Evolutionary conservation across 2,329 filamentous ascomycete species (phyloP), one percentile per base, ranked within the genome.

Genomic region (Aspergillus unguis): DNA sequence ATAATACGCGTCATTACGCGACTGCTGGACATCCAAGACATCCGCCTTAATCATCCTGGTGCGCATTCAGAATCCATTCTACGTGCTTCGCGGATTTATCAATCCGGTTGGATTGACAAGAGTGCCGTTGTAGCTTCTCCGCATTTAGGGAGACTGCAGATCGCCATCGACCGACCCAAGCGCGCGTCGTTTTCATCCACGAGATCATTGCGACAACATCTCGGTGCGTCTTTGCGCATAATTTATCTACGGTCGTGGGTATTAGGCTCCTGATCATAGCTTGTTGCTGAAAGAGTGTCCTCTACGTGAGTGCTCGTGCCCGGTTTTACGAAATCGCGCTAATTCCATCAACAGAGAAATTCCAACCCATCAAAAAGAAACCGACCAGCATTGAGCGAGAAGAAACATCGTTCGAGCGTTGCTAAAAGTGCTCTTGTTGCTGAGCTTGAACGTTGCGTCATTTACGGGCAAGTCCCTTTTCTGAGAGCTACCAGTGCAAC

Each of bases 381-480:
- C 27, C 37, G 38, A 35, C 9, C 10, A 25, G 36, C 23, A n/a
- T 26, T 11, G 38, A 42, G 43, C 35, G 43, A 42, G 10, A 23
- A 41, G 28, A 25, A 45, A 25, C 17, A 17, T 50, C 31, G 35
- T 35, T 31, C 29, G 44, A 44, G 40, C 41, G 53, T 43, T 49
- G 48, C 23, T 41, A 33, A 32, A n/a, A 52, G 41, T 38, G n/a
- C 31, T 38, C 27, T 17, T 50, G 57, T 40, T 54, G 55, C 54
- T 58, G 55, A 48, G 46, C 50, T 50, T 28, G 48, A 56, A 42
- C 54, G 55, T 59, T 62, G 60, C 60, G 58, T 62, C 60, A 62
- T 59, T 59, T 54, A 55, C 54, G 54, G 59, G 47, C 44, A 51
- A 55, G 49, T 50, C 49, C 51, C 52, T 55, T 55, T 42, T 50